These are phyloP conservation scores for Casuarina cunninghamiana DNA, from an alignment of 306 rosid species.

Conservation along the genomic window DNA sequence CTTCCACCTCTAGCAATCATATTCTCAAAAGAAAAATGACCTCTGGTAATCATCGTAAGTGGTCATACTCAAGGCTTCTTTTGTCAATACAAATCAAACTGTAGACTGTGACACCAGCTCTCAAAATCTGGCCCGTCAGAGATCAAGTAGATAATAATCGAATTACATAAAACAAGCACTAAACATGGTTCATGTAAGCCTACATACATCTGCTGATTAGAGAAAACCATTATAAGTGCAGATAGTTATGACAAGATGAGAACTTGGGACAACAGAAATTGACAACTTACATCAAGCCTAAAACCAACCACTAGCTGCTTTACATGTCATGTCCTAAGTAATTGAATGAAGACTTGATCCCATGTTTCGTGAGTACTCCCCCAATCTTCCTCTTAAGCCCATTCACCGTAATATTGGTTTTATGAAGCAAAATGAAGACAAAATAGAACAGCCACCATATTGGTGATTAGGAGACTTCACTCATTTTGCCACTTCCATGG, in stretches of 20 bases:
- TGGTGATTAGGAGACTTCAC: background rate
- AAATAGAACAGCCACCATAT: background rate
- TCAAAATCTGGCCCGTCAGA: background rate
- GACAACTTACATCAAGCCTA: background rate
- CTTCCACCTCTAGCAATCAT: background rate
- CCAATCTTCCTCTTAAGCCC: background rate
- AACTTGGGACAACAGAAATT: background rate
- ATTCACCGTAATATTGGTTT: background rate
- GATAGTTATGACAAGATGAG: background rate
- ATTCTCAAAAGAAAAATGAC: background rate
- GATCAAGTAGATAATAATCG: background rate
- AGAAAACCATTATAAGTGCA: background rate
- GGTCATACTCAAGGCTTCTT: background rate
- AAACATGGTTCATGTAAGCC: background rate
- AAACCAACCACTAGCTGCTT: background rate
- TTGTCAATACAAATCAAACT: background rate
- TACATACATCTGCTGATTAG: background rate
- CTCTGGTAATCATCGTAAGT: background rate
- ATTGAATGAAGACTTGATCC: background rate
- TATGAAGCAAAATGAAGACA: background rate
- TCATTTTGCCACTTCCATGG: background rate
- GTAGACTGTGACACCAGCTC: background rate
- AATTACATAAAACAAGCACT: background rate
- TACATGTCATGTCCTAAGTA: background rate
- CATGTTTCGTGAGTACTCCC: background rate